Evolutionary conservation across 345 rosid species (phyloP), one percentile per base, ranked within the genome.

Genomic region (Geranium rotundifolium): DNA sequence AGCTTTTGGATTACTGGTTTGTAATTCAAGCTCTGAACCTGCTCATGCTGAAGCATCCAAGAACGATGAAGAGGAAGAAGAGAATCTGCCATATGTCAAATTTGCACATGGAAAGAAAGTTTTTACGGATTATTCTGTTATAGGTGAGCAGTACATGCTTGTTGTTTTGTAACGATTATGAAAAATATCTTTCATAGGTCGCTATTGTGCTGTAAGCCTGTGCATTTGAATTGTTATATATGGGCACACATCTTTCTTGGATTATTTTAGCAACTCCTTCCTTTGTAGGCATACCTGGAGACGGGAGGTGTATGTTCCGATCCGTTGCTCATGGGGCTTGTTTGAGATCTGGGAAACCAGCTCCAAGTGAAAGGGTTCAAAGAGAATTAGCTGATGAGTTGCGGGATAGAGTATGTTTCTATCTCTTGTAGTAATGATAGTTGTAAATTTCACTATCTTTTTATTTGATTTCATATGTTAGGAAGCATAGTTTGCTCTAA

Each of bases 221-320:
- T 23, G 30, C 31, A n/a, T 54, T 52, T 17, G 29, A 68, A 34
- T 4, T 34, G 10, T 34, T 34, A 34, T 8, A 4, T 34, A 4
- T 34, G 6, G 41, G 41, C 41, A 34, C 41, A 10, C 12, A 12
- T 46, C 52, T 46, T 14, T 14, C 52, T 14, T 46, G 16, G 52
- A 46, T 46, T 46, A 46, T 12, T 46, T 9, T 12, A 46, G 14
- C 12, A 46, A 63, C 56, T 58, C 46, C 41, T 69, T 67, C 12
- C 59, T 65, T 9, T 81, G 65, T 79, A 90, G 99, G 96, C 68
- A 83, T 93, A 62, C 99, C 97, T 50, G 97, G 99, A 57, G 97
- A 93, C 78, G 99, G 99, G 19, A 79, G 99, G 61, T 93, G 99
- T 64, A 77, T 93, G 84, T 93, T 93, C 69, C 91, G 99, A 19